Percentiles rank a stretch among this genome's conserved stretches.
phyloP scores from a whole-genome alignment of 2,329 filamentous ascomycete species.

The Cadophora gregata region DNA sequence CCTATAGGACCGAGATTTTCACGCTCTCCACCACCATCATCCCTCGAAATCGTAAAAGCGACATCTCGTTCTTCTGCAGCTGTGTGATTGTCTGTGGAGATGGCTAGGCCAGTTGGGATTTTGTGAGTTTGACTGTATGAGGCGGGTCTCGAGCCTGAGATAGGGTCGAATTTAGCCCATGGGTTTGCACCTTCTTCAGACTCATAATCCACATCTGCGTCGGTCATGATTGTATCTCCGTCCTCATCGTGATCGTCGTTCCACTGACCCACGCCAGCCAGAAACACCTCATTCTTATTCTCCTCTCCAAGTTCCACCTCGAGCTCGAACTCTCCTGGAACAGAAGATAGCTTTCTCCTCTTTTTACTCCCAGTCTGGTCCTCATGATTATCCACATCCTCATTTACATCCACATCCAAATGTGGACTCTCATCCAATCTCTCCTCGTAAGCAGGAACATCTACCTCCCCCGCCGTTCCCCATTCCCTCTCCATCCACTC shows the following conservation, averaged over 20 bases:
- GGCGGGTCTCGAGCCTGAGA: background rate
- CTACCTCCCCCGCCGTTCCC: background rate
- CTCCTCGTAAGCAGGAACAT: background rate
- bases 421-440: background rate
- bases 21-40: too few relatives aligned
- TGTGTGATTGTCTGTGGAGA: background rate
- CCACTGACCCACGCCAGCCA: background rate
- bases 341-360: background rate
- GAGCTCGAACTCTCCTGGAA: background rate
- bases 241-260: background rate
- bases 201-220: background rate
- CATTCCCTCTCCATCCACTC: constrained; percentile 3
- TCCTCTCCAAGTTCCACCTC: too few relatives aligned
- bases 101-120: background rate
- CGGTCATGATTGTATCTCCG: background rate
- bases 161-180: background rate
- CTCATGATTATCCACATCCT: background rate
- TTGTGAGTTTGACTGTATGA: background rate
- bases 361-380: background rate
- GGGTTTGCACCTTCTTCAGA: background rate
- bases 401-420: background rate
- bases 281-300: background rate
- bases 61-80: background rate
- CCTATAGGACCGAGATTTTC: constrained; percentile 23
- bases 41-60: background rate